A percentile compares a stretch with the other conserved stretches of the same genome.
Evolutionary conservation across 495 filamentous ascomycete species (phyloP).

Genomic region (Penicillium flavigenum): DNA sequence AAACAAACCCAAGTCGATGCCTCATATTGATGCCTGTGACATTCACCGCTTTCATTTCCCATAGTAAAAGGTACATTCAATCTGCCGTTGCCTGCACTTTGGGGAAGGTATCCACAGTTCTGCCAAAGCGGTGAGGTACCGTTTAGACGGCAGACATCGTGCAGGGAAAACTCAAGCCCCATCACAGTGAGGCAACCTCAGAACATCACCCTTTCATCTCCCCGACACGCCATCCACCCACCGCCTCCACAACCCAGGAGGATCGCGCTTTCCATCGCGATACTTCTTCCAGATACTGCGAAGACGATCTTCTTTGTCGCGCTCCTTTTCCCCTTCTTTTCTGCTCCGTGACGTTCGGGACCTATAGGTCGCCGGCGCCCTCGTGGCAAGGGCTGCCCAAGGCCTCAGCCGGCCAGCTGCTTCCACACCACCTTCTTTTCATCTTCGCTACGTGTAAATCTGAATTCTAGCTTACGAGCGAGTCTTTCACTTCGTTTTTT

Average conservation of each 20-base stretch:
- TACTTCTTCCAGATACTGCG: constrained; percentile 30
- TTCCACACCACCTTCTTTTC: constrained; percentile 38
- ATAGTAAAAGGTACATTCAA: neutral
- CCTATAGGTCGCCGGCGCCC: constrained; percentile 50
- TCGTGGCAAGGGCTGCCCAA: constrained; percentile 57
- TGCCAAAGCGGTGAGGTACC: constrained; percentile 15
- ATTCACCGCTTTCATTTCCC: constrained; percentile 8
- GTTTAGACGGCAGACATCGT: constrained; percentile 27
- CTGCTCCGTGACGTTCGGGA: constrained; percentile 43
- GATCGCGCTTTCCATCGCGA: constrained; percentile 50
- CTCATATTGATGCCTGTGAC: neutral
- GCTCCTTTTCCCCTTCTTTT: constrained; percentile 32
- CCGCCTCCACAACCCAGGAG: constrained; percentile 35
- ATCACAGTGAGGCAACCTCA: constrained; percentile 44
- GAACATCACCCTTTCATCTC: constrained; percentile 47
- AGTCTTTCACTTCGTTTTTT: constrained; percentile 23
- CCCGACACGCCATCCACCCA: constrained; percentile 35
- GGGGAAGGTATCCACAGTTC: constrained; percentile 9
- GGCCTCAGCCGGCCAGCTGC: constrained; percentile 50
- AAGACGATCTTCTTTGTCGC: constrained; percentile 29
- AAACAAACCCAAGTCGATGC: constrained; percentile 9
- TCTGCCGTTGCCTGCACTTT: neutral
- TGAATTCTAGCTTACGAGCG: constrained; percentile 18
- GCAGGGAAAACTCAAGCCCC: constrained; percentile 49
- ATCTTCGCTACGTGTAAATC: constrained; percentile 32